Evolutionary conservation across 805 yeast genomes (phyloP), one percentile per base, ranked within the genome.

Genomic region (Schwanniomyces vanrijiae): DNA sequence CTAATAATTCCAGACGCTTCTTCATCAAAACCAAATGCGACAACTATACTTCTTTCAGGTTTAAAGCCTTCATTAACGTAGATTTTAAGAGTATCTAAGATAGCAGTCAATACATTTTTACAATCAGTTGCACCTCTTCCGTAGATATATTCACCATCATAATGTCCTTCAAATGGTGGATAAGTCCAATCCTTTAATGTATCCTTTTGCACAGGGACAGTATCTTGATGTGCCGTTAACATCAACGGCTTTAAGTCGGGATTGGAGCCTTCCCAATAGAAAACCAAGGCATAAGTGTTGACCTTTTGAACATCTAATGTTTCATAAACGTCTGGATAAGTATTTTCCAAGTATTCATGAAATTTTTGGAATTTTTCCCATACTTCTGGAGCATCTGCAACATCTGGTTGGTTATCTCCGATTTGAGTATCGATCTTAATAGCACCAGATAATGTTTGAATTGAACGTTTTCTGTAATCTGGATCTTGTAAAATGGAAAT

Each of bases 91-190:
- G 90, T 75, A 60, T 87, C 91, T 59, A 88, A 61, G 42, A 84
- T 76, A 1, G 83, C 86, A 50, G 84, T 71, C 42, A 90, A 69
- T 29, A 83, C 66, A 60, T 83, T 83, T 64, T 90, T 90, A 61
- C 90, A 84, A 62, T 90, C 96, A 38, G 76, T 64, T 2, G 88
- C 62, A 34, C 96, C 96, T 56, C 96, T 77, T 2, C 96, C 96
- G 78, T 82, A 87, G 3, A 90, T 55, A 37, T 60, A 66, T 22
- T 73, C 69, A 13, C 89, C 90, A 55, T 89, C 95, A 58, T 70
- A 87, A 55, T 76, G 69, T 2, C 73, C 76, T 10, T 55, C 64
- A 48, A 81, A 86, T 2, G 96, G 95, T 9, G 83, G 83, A 58
- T 80, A 72, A 0, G 68, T 66, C 95, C 95, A 88, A 46, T 78